These are phyloP conservation scores for Amanita thiersii DNA, from an alignment of 768 basidiomycete species.

Conservation along the genomic window DNA sequence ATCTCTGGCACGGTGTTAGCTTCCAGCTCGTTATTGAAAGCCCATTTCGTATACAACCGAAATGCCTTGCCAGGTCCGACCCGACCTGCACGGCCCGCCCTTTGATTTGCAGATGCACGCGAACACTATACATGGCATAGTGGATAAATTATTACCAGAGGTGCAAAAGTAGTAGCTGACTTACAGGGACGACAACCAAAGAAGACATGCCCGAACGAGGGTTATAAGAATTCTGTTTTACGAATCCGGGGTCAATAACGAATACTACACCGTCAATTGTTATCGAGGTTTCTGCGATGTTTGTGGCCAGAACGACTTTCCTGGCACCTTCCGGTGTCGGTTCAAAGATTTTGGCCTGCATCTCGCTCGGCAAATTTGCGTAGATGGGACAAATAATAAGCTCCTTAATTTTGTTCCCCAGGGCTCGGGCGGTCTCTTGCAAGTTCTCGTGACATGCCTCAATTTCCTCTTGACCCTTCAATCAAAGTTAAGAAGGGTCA, in stretches of 20 bases:
- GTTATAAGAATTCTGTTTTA: constrained; percentile 99
- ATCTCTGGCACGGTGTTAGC: constrained; percentile 98
- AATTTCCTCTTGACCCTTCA: constrained; percentile 97
- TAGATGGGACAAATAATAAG: constrained; percentile 97
- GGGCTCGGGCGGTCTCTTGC: constrained; percentile 87
- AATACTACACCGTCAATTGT: constrained; percentile 99
- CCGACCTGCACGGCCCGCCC: constrained; percentile 94
- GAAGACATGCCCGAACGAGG: constrained; percentile 98
- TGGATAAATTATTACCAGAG: neutral
- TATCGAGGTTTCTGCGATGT: constrained; percentile 99
- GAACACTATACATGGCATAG: constrained; percentile 59
- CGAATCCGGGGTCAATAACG: constrained; percentile 98
- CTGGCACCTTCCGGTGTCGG: constrained; percentile 94
- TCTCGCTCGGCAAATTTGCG: constrained; percentile 97
- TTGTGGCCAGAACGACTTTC: constrained; percentile 97
- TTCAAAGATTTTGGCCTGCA: constrained; percentile 99
- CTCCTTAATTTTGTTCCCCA: constrained; percentile 94
- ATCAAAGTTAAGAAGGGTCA: constrained; percentile 8
- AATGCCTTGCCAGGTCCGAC: constrained; percentile 98
- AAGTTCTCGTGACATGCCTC: constrained; percentile 96
- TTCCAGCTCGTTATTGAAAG: constrained; percentile 90
- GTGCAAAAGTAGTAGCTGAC: constrained; percentile 18
- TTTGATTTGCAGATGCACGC: constrained; percentile 92
- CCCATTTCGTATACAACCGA: constrained; percentile 99
- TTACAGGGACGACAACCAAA: constrained; percentile 87